Conservation (phyloP, 768 basidiomycete species). For the Cubamyces sp. region DNA sequence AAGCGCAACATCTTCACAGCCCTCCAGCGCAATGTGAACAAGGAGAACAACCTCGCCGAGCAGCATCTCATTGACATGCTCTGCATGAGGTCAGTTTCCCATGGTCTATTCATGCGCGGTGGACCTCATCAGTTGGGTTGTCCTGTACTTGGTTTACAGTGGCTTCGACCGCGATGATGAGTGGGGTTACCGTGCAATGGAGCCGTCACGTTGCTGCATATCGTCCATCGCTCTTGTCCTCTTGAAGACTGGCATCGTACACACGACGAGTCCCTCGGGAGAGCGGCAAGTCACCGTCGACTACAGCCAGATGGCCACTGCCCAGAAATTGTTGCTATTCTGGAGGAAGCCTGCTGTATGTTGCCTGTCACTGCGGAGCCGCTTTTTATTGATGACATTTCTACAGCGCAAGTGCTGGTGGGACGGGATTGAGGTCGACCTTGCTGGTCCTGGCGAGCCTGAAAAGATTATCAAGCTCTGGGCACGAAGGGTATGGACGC, state of each 20-base stretch:
- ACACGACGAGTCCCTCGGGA: conserved; percentile 54
- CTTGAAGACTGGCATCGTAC: conserved; percentile 94
- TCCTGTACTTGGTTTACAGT: conserved; percentile 43
- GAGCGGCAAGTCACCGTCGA: conserved; percentile 83
- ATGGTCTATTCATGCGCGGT: neutral
- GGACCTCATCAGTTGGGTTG: neutral
- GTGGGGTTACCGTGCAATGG: conserved; percentile 97
- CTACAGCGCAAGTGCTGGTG: conserved; percentile 98
- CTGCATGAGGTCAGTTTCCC: conserved; percentile 88
- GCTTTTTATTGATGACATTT: neutral
- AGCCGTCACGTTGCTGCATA: conserved; percentile 96
- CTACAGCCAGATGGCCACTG: conserved; percentile 92
- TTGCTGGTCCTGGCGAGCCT: conserved; percentile 59
- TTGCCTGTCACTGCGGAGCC: conserved; percentile 29
- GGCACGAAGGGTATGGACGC: conserved; percentile 97
- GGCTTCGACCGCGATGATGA: conserved; percentile 97
- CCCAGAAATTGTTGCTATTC: conserved; percentile 95
- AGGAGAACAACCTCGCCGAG: conserved; percentile 98
- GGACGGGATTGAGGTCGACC: conserved; percentile 93
- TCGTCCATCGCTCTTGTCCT: conserved; percentile 97
- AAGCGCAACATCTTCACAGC: conserved; percentile 96
- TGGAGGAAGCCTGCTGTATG: conserved; percentile 99
- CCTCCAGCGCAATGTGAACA: conserved; percentile 97
- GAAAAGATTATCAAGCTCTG: conserved; percentile 81
- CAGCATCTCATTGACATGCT: conserved; percentile 99